phyloP scores from a whole-genome alignment of 2,329 filamentous ascomycete genomes.

The Chaetomium sp. region DNA sequence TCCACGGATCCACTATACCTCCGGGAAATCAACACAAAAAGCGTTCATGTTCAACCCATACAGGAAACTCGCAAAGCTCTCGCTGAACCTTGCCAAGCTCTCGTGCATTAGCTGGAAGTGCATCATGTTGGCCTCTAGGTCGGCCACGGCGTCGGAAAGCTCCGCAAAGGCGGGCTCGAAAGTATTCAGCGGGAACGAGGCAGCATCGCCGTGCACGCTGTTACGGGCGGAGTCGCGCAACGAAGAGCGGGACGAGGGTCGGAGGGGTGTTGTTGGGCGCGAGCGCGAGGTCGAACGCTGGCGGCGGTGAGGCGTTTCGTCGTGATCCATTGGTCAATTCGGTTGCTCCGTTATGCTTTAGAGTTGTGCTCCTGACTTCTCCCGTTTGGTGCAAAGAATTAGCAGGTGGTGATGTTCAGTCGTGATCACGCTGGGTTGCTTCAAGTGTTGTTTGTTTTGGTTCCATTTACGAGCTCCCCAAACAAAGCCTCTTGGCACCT shows the following conservation, averaged over 20 bases:
- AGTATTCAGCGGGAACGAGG: conserved; percentile 63
- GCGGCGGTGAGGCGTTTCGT: conserved; percentile 24
- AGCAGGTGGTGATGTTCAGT: too few species aligned
- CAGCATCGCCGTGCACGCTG: conserved; percentile 44
- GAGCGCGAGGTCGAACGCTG: conserved; percentile 57
- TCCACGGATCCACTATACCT: conserved; percentile 46
- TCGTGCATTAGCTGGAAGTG: conserved; percentile 97
- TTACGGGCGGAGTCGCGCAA: conserved; percentile 69
- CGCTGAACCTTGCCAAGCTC: conserved; percentile 84
- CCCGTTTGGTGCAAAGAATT: too few species aligned
- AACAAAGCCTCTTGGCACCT: neutral
- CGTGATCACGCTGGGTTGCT: too few species aligned
- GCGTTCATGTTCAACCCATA: conserved; percentile 99
- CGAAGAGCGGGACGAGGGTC: conserved; percentile 82
- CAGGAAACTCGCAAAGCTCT: conserved; percentile 91
- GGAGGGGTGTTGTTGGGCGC: conserved; percentile 84
- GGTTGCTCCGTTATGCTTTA: neutral
- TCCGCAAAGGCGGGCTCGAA: conserved; percentile 92
- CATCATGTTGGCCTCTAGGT: conserved; percentile 95
- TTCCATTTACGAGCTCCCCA: too few species aligned
- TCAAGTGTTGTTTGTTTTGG: too few species aligned
- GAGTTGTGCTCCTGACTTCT: neutral
- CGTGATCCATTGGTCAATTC: conserved; percentile 4
- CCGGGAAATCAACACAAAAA: conserved; percentile 95
- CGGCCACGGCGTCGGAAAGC: conserved; percentile 86